These are phyloP conservation scores for Rhododendron griersonianum DNA, from an alignment of 148 eudicot species.

Conservation along the genomic window DNA sequence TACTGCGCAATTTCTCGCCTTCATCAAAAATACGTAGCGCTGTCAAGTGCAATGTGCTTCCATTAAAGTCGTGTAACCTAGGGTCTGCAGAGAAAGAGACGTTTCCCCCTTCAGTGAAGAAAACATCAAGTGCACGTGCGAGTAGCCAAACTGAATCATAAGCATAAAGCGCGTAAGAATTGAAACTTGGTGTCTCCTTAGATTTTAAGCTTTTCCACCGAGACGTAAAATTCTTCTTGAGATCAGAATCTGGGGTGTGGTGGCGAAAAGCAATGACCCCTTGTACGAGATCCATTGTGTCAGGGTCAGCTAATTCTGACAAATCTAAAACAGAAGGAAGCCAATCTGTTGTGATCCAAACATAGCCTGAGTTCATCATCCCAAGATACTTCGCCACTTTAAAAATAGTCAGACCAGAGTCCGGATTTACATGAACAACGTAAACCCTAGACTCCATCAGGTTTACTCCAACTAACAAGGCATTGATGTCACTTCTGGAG, in stretches of 20 bases:
- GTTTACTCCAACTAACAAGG: slow-evolving; percentile 55
- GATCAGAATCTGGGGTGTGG: slow-evolving; percentile 58
- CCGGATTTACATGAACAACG: slow-evolving; percentile 88
- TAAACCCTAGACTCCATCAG: slow-evolving; percentile 71
- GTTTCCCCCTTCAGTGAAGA: slow-evolving; percentile 47
- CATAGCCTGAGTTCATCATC: slow-evolving; percentile 71
- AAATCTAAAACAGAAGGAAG: slow-evolving; percentile 67
- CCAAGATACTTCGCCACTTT: slow-evolving; percentile 58
- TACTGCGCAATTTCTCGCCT: slow-evolving; percentile 51
- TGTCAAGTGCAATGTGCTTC: slow-evolving; percentile 42
- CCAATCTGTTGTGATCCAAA: slow-evolving; percentile 96
- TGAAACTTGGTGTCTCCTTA: slow-evolving; percentile 39
- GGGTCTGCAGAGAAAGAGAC: slow-evolving; percentile 58
- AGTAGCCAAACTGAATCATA: slow-evolving; percentile 86
- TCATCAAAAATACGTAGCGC: slow-evolving; percentile 54
- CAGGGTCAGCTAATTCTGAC: slow-evolving; percentile 25
- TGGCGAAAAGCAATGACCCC: slow-evolving; percentile 80
- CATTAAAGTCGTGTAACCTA: slow-evolving; percentile 31
- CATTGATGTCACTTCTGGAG: slow-evolving; percentile 35
- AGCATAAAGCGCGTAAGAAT: slow-evolving; percentile 78
- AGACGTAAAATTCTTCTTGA: slow-evolving; percentile 34
- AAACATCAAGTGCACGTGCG: slow-evolving; percentile 66
- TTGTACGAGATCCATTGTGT: slow-evolving; percentile 45
- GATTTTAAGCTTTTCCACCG: slow-evolving; percentile 51
- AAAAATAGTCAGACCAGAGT: slow-evolving; percentile 64